Conservation (phyloP, 176 grass and related monocot genomes). For the Zoysia pacifica region DNA sequence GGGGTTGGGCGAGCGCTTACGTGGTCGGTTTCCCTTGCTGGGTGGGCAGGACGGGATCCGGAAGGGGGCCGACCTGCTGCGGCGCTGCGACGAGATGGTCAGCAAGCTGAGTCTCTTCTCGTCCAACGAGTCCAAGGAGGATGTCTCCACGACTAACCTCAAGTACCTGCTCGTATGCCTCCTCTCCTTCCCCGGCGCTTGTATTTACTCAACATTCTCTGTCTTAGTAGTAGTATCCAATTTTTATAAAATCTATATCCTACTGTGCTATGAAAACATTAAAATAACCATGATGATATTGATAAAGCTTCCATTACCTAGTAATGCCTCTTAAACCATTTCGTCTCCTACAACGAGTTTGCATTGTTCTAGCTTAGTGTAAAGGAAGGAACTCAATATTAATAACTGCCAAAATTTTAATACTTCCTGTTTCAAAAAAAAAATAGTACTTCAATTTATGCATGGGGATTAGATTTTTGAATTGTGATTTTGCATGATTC, state of each 20-base stretch:
- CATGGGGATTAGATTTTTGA: not conserved
- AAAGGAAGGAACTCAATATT: not conserved
- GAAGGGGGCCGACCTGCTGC: conserved; percentile 69
- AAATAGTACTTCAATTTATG: not conserved
- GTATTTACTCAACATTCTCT: not conserved
- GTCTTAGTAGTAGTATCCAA: not conserved
- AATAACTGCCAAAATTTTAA: not conserved
- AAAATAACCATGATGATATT: not conserved
- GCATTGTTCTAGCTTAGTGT: not conserved
- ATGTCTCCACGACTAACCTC: conserved; percentile 90
- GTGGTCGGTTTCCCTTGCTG: not conserved
- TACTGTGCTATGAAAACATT: not conserved
- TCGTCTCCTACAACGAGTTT: not conserved
- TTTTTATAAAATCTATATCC: not conserved
- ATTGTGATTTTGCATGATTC: not conserved
- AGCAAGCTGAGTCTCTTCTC: conserved; percentile 87
- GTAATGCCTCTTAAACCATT: not conserved
- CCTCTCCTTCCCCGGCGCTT: not conserved
- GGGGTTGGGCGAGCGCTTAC: not conserved
- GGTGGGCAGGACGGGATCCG: conserved; percentile 58
- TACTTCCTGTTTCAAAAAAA: too few species aligned
- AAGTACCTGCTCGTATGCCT: conserved; percentile 69
- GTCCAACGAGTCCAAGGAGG: conserved; percentile 90
- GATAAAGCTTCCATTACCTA: not conserved
- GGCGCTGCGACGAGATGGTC: conserved; percentile 79